phyloP scores from a whole-genome alignment of 1,284 basidiomycete genomes.

The Apiotrichum porosum region DNA sequence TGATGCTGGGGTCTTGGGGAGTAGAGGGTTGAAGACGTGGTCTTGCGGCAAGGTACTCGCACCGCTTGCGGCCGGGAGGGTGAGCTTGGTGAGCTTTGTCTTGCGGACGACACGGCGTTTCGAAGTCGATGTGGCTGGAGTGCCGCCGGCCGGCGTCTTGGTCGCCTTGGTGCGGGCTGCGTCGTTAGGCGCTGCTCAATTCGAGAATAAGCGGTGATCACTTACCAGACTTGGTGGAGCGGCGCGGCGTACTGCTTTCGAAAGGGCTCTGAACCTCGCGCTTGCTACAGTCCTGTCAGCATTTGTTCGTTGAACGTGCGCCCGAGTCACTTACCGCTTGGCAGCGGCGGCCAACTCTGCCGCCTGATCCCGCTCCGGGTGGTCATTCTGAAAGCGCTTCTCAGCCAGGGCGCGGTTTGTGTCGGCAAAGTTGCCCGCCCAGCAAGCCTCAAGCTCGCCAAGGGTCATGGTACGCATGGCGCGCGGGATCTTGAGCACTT shows the following conservation, averaged over 20 bases:
- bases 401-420: constrained; percentile 37
- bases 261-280: neutral
- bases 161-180: constrained; percentile 3
- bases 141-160: neutral
- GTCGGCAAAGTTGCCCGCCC: constrained; percentile 43
- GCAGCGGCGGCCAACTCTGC: constrained; percentile 17
- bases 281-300: neutral
- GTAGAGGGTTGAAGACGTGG: constrained; percentile 39
- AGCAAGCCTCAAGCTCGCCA: constrained; percentile 39
- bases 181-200: neutral
- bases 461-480: constrained; percentile 42
- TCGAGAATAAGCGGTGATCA: neutral
- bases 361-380: constrained; percentile 26
- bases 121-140: neutral
- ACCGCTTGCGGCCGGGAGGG: constrained; percentile 8
- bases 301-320: too few relatives aligned
- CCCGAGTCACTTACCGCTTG: constrained; percentile 38
- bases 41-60: constrained; percentile 35
- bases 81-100: constrained; percentile 7
- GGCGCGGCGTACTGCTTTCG: neutral
- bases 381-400: constrained; percentile 20
- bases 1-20: constrained; percentile 35
- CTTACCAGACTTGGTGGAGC: too few relatives aligned
- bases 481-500: constrained; percentile 44
- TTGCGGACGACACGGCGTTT: constrained; percentile 5